These are phyloP conservation scores for Atalantia buxifolia DNA, from an alignment of 345 rosid genomes.

Conservation along the genomic window DNA sequence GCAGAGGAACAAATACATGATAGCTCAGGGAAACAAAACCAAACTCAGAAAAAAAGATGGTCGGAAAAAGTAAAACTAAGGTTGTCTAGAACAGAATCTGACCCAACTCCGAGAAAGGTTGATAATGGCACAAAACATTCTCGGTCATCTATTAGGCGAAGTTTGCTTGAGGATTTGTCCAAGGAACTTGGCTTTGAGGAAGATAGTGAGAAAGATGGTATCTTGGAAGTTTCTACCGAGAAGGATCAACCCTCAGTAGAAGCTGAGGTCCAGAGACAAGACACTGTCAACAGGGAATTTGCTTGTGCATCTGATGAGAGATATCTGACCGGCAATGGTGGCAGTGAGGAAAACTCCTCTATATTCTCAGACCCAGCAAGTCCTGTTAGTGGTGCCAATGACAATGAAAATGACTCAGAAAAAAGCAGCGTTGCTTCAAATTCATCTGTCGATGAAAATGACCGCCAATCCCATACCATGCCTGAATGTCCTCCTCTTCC, in stretches of 20 bases:
- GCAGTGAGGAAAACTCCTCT: conserved; percentile 62
- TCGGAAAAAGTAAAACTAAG: conserved; percentile 56
- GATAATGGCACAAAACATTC: conserved; percentile 28
- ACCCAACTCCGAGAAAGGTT: conserved; percentile 47
- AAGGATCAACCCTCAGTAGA: conserved; percentile 21
- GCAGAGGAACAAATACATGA: conserved; percentile 51
- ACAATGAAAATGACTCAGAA: conserved; percentile 63
- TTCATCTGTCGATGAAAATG: conserved; percentile 41
- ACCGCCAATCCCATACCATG: conserved; percentile 32
- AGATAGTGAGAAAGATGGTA: conserved; percentile 26
- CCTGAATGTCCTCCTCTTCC: conserved; percentile 49
- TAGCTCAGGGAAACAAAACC: conserved; percentile 37
- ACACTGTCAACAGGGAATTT: conserved; percentile 22
- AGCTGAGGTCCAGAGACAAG: conserved; percentile 30
- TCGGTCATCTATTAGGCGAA: conserved; percentile 50
- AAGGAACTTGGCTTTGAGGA: conserved; percentile 52
- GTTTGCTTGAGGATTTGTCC: conserved; percentile 73
- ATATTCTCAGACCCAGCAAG: conserved; percentile 50
- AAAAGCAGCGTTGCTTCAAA: conserved; percentile 63
- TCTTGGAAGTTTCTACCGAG: conserved; percentile 20
- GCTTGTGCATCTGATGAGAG: conserved; percentile 43
- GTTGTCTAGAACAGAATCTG: conserved; percentile 74
- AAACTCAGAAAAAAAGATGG: conserved; percentile 61
- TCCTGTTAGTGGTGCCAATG: conserved; percentile 45
- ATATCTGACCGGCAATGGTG: conserved; percentile 33